Conservation (phyloP, 768 basidiomycete genomes). For the Sporobolomyces roseus region DNA sequence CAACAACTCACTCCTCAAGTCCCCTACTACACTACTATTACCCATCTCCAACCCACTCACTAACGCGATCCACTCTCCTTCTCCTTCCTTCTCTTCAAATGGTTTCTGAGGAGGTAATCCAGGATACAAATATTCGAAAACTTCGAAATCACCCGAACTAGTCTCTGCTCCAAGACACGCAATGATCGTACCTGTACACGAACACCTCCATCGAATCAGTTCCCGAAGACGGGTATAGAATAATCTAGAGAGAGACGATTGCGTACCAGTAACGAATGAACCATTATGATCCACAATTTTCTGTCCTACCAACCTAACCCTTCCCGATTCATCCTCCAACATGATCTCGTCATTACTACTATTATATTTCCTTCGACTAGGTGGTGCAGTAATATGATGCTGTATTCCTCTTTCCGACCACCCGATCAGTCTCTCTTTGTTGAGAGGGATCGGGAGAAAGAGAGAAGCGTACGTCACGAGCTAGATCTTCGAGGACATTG, state of each 20-base stretch:
- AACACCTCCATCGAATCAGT: neutral
- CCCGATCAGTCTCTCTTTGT: too few species aligned
- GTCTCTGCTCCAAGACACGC: slow-evolving; percentile 89
- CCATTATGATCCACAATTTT: slow-evolving; percentile 51
- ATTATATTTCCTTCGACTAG: slow-evolving; percentile 67
- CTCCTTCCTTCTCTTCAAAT: slow-evolving; percentile 63
- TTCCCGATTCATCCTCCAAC: slow-evolving; percentile 94
- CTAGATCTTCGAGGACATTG: slow-evolving; percentile 93
- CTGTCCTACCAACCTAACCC: slow-evolving; percentile 80
- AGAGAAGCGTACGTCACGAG: slow-evolving; percentile 68
- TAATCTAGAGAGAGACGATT: neutral
- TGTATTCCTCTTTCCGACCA: slow-evolving; percentile 46
- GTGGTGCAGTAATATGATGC: slow-evolving; percentile 85
- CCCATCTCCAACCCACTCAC: slow-evolving; percentile 83
- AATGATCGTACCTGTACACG: slow-evolving; percentile 66
- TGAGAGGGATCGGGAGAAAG: neutral
- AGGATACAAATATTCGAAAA: slow-evolving; percentile 78
- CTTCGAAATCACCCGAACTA: slow-evolving; percentile 83
- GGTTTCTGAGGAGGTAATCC: slow-evolving; percentile 62
- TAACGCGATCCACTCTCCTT: slow-evolving; percentile 75
- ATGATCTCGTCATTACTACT: slow-evolving; percentile 74
- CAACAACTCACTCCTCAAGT: slow-evolving; percentile 75
- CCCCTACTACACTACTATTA: slow-evolving; percentile 51
- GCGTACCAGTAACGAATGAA: slow-evolving; percentile 36
- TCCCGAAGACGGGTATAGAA: neutral